Base-by-base conservation (phyloP, 2,329 filamentous ascomycete genomes). In the Didymosphaeria variabile region DNA sequence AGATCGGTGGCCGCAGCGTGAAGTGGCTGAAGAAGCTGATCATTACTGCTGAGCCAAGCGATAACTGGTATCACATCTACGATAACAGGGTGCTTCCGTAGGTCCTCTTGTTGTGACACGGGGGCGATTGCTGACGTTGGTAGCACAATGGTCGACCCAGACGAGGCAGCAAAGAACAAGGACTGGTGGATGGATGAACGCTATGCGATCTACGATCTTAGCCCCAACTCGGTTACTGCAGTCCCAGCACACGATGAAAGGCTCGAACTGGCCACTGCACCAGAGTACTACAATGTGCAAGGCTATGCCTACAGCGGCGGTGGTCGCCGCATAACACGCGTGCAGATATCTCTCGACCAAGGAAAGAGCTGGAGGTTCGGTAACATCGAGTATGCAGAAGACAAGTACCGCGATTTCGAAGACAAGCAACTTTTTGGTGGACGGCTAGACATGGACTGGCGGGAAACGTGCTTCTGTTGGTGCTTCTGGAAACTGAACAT, bases 21-120 rank as follows among this genome's bases (percentile, higher is more conserved):
- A 97, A 97, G 78, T 97, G 94, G 94, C 76, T 97, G 60, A 94
- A 90, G 80, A 89, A 85, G 66, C 85, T 97, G 62, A 90, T 93
- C 46, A 78, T 97, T 54, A 94, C 93, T 0, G 86, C 89, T 10
- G 82, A 85, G 26, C 93, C 93, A 0, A 97, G 93, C 73, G 90
- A 94, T 64, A 97, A 96, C 73, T 97, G 93, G 92, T 97, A 97
- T 71, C 94, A 97, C 77, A 93, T 96, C 64, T 94, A 95, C 77
- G 94, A 97, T 76, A 97, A 97, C 74, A 84, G 93, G 60, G 93
- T 97, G 1, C 80, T 97, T 42, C 94, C 94, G 66, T 85, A 69
- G 72, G 82, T 79, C 12, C 15, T 36, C 13, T 10, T 21, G 19
- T 29, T 38, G 23, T 12, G 19, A 10, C 2, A 12, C 40, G 10